Evolutionary conservation across 2,329 filamentous ascomycete genomes (phyloP), one percentile per base, ranked within the genome.

Genomic region (Pezizomycotina sp.): DNA sequence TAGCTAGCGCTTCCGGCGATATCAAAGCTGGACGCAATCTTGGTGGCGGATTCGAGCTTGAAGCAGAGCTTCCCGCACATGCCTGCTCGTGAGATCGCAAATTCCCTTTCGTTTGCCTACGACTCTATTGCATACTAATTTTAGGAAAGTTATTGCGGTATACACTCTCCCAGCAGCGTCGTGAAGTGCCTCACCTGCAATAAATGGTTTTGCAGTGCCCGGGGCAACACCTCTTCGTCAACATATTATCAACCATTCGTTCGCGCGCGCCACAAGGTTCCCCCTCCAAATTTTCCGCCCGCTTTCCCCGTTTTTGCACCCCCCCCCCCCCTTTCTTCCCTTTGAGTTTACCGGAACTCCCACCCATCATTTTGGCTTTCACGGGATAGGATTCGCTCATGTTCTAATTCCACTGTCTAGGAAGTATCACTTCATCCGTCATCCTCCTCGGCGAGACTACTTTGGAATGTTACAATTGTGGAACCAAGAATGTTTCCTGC

Each of bases 201-300:
- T 63, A 98, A 95, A 57, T 98, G 89, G 89, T 98, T 98, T 58
- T 98, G 89, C 62, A 95, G 84, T 59, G 84, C 86, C 42, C 80
- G 86, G 53, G 86, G 89, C 49, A 98, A 93, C 59, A 84, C 84
- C 12, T 92, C 81, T 33, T 93, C 86, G 16, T 92, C 86, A n/a
- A 21, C 89, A 98, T 56, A 95, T 98, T 51, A 82, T 98, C 61
- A 95, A 95, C 58, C 89, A 98, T 56, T 98, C 21, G 89, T 98
- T 43, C 79, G 91, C 53, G 86, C 91, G 47, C 78, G 89, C 47
- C 89, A 98, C 64, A 98, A 95, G 30, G 49, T 51, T 28, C 31
- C 31, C 20, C 21, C n/a, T n/a, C n/a, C n/a, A n/a, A n/a, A n/a
- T n/a, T n/a, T n/a, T n/a, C n/a, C n/a, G n/a, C n/a, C n/a, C n/a